Evolutionary conservation across 352 stramenopile genomes (phyloP).

Genomic region (Phytophthora pseudosyringae): DNA sequence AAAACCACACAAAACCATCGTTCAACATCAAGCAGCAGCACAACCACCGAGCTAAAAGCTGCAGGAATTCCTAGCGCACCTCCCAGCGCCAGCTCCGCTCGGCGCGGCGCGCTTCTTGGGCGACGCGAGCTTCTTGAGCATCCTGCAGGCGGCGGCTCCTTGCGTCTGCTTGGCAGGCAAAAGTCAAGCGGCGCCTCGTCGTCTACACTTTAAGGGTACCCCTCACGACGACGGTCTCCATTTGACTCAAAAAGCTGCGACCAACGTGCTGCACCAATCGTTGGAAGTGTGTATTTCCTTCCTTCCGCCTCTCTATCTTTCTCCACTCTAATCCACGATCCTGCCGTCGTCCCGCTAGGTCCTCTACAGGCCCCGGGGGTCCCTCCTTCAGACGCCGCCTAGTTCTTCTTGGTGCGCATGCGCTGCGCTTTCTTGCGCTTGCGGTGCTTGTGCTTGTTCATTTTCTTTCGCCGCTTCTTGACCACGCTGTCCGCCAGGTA

Average conservation of each 20-base stretch:
- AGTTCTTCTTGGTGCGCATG: conserved; percentile 92
- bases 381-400: conserved; percentile 15
- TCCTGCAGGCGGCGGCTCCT: conserved; percentile 2
- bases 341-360: background rate
- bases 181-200: conserved; percentile 6
- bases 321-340: conserved; percentile 14
- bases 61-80: background rate
- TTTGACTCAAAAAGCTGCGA: too few species aligned
- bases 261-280: conserved; percentile 14
- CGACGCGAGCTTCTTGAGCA: conserved; percentile 64
- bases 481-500: conserved; percentile 87
- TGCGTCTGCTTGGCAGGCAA: background rate
- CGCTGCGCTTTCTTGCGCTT: conserved; percentile 90
- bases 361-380: too few species aligned
- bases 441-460: conserved; percentile 94
- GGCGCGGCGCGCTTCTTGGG: conserved; percentile 25
- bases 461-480: conserved; percentile 93
- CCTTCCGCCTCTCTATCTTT: conserved; percentile 20
- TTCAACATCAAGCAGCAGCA: background rate
- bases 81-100: background rate
- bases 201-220: too few species aligned
- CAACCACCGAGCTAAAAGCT: background rate
- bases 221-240: too few species aligned
- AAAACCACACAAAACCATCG: background rate
- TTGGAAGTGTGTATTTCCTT: conserved; percentile 22